Conservation (phyloP, 2,329 filamentous ascomycete genomes). For the Colletotrichum orchidophilum region DNA sequence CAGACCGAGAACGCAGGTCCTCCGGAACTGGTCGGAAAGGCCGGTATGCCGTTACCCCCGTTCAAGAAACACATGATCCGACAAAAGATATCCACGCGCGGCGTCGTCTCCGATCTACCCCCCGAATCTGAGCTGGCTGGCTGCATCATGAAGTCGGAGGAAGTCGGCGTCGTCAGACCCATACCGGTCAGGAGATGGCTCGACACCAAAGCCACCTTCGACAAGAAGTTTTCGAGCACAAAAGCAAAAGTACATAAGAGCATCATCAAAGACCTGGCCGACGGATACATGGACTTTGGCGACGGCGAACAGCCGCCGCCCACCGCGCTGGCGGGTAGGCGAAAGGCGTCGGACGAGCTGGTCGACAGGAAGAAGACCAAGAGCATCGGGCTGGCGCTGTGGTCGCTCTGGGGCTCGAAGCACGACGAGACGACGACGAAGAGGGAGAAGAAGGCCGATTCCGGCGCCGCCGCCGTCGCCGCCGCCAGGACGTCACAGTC, state of each 20-base stretch:
- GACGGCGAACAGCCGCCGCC: conserved; percentile 82
- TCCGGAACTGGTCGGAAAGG: conserved; percentile 73
- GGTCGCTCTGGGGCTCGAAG: conserved; percentile 88
- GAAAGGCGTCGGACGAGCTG: conserved; percentile 57
- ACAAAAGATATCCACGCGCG: conserved; percentile 83
- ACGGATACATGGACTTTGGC: conserved; percentile 76
- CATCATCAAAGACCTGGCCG: conserved; percentile 76
- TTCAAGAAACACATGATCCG: conserved; percentile 93
- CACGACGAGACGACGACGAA: conserved; percentile 82
- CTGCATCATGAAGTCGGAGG: conserved; percentile 68
- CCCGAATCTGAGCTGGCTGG: conserved; percentile 70
- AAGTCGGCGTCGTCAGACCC: conserved; percentile 83
- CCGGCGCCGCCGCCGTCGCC: neutral
- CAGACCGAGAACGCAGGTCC: conserved; percentile 36
- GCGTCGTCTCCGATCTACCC: conserved; percentile 75
- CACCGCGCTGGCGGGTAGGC: conserved; percentile 80
- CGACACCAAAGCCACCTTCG: conserved; percentile 75
- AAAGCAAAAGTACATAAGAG: conserved; percentile 78
- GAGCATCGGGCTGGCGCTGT: conserved; percentile 82
- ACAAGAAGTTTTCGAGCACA: conserved; percentile 74
- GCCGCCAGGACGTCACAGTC: conserved; percentile 36
- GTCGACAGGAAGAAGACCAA: conserved; percentile 67
- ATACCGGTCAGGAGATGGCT: conserved; percentile 87
- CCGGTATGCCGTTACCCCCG: conserved; percentile 81
- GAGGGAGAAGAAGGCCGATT: conserved; percentile 63